phyloP scores from a whole-genome alignment of 805 yeast species.

The Candida krabiensis region DNA sequence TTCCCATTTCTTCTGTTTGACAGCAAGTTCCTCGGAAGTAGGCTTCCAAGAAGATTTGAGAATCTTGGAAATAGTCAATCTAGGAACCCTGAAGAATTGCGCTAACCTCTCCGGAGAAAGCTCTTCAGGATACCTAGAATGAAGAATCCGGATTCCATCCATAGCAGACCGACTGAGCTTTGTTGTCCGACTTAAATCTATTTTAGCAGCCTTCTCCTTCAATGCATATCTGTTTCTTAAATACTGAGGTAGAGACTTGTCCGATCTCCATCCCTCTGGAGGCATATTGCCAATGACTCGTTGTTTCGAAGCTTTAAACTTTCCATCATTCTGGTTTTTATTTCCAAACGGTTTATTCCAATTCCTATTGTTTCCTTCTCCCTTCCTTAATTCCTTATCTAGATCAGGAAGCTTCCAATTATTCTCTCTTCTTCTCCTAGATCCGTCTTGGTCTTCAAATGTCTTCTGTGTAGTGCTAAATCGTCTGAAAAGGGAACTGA shows the following conservation, averaged over 20 bases:
- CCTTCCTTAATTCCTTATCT: too few species aligned
- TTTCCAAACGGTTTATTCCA: too few species aligned
- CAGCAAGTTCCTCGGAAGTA: slow-evolving; percentile 48
- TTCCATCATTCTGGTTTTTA: too few species aligned
- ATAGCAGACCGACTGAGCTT: slow-evolving; percentile 69
- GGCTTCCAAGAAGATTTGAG: slow-evolving; percentile 79
- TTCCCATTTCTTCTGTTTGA: slow-evolving; percentile 51
- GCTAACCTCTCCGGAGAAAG: slow-evolving; percentile 60
- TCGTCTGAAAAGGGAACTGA: too few species aligned
- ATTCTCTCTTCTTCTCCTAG: slow-evolving; percentile 20
- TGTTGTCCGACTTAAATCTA: slow-evolving; percentile 66
- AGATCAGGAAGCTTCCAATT: slow-evolving; percentile 38
- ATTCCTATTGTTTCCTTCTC: slow-evolving; percentile 29
- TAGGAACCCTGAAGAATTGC: slow-evolving; percentile 65
- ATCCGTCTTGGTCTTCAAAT: too few species aligned
- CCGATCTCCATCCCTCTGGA: slow-evolving; percentile 48
- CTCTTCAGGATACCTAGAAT: slow-evolving; percentile 55
- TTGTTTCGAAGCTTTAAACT: too few species aligned
- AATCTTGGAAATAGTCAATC: slow-evolving; percentile 81
- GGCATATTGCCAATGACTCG: too few species aligned
- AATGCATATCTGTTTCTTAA: slow-evolving; percentile 64
- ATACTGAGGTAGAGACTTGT: slow-evolving; percentile 60
- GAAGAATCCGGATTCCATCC: slow-evolving; percentile 59
- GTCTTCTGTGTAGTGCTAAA: too few species aligned
- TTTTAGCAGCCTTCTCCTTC: slow-evolving; percentile 56